Evolutionary conservation across 2,329 filamentous ascomycete genomes (phyloP).

Genomic region (Pseudogymnoascus sp.): DNA sequence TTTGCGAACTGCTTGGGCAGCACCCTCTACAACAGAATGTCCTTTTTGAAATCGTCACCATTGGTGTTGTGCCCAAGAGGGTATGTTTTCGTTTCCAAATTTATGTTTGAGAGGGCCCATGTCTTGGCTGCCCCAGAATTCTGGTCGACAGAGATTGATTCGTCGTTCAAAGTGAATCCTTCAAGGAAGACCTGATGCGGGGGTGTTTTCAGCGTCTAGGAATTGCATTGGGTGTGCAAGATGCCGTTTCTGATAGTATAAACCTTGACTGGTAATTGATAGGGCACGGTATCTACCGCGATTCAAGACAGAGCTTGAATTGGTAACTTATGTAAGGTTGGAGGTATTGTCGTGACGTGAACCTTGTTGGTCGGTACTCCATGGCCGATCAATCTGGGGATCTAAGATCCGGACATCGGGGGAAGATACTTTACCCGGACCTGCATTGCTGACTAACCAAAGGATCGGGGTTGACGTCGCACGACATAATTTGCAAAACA

Average conservation of each 20-base stretch:
- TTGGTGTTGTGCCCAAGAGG: constrained; percentile 8
- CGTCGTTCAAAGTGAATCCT: neutral
- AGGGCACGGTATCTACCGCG: neutral
- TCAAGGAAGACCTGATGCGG: neutral
- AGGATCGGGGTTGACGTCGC: neutral
- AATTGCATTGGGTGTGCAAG: neutral
- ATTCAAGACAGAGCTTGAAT: neutral
- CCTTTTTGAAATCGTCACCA: neutral
- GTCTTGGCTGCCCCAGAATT: neutral
- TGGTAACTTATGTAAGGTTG: neutral
- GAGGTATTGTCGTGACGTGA: neutral
- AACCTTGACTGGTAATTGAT: neutral
- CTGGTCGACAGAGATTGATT: neutral
- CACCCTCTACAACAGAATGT: neutral
- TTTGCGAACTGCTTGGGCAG: neutral
- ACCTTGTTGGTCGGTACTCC: neutral
- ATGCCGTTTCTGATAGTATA: neutral
- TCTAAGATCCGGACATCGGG: neutral
- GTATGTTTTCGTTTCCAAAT: neutral
- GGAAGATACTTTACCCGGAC: neutral
- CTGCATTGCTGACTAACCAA: neutral
- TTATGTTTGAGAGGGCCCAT: neutral
- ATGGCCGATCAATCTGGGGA: constrained; percentile 3
- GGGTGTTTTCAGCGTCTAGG: neutral
- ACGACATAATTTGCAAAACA: constrained; percentile 3